phyloP scores from a whole-genome alignment of 495 filamentous ascomycete species.

The Daldinia bambusicola region DNA sequence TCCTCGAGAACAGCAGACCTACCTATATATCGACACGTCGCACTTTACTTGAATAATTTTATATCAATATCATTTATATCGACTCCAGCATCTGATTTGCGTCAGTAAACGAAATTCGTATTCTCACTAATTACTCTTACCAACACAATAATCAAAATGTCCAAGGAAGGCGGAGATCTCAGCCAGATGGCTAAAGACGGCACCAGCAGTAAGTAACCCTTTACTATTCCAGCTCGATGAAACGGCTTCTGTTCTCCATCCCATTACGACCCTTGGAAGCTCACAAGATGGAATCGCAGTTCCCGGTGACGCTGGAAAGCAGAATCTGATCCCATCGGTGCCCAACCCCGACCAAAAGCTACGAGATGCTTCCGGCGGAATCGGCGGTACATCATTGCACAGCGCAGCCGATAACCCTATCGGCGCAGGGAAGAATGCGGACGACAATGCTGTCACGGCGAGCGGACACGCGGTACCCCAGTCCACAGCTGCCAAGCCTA shows the following conservation, averaged over 20 bases:
- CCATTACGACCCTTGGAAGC: too few relatives aligned
- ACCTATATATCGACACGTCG: background rate
- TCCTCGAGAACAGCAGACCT: background rate
- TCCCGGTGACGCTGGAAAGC: conserved; percentile 64
- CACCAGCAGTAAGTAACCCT: conserved; percentile 48
- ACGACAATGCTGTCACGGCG: conserved; percentile 36
- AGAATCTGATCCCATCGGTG: conserved; percentile 65
- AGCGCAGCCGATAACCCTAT: conserved; percentile 42
- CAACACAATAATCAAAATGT: conserved; percentile 19
- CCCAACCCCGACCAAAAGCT: conserved; percentile 62
- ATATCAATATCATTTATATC: background rate
- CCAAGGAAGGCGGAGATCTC: conserved; percentile 51
- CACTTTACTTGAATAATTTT: background rate
- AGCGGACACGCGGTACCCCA: conserved; percentile 37
- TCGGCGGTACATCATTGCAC: conserved; percentile 32
- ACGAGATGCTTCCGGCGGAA: conserved; percentile 44
- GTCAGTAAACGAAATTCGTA: background rate
- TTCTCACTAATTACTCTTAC: background rate
- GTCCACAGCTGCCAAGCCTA: conserved; percentile 31
- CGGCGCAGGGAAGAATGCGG: conserved; percentile 28
- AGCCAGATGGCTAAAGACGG: conserved; percentile 64
- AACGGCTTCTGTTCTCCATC: background rate
- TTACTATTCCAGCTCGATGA: background rate
- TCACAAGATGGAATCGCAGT: conserved; percentile 39
- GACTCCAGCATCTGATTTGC: background rate